A percentile compares a stretch with the other conserved stretches of the same genome.
Conservation (phyloP, 495 filamentous ascomycete species). For the Gamarada debralockiae region DNA sequence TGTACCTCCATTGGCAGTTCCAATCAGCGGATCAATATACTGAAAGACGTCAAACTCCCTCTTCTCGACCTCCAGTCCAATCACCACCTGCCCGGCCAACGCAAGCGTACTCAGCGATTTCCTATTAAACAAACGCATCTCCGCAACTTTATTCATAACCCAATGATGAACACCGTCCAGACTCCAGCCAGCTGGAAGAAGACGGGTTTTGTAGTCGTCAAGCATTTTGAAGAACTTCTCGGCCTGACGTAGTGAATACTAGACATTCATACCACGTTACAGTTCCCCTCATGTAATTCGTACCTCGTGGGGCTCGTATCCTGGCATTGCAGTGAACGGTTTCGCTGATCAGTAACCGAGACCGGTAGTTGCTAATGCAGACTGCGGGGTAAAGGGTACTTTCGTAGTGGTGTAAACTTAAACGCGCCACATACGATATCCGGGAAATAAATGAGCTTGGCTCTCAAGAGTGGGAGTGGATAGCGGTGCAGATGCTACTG, state of each 20-base stretch:
- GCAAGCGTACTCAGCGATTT: not conserved
- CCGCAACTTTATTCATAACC: not conserved
- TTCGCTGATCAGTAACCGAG: no score
- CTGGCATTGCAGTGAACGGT: no score
- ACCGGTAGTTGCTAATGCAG: no score
- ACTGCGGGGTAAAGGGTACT: no score
- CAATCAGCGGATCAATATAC: slow-evolving; percentile 55
- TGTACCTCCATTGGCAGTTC: slow-evolving; percentile 54
- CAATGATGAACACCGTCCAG: not conserved
- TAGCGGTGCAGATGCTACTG: no score
- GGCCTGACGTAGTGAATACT: not conserved
- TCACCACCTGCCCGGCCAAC: not conserved
- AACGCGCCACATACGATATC: no score
- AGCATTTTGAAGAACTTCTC: not conserved
- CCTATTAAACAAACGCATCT: not conserved
- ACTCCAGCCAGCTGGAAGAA: not conserved
- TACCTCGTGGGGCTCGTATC: no score
- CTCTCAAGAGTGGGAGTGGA: no score
- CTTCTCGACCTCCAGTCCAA: not conserved
- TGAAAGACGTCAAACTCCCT: slow-evolving; percentile 18
- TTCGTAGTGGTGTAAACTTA: no score
- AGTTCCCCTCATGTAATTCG: not conserved
- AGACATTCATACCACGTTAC: not conserved
- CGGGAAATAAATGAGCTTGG: no score
- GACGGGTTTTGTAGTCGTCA: not conserved